A percentile compares a stretch with the other conserved stretches of the same genome.
phyloP scores from a whole-genome alignment of 495 filamentous ascomycete genomes.

The Jackrogersella minutella region DNA sequence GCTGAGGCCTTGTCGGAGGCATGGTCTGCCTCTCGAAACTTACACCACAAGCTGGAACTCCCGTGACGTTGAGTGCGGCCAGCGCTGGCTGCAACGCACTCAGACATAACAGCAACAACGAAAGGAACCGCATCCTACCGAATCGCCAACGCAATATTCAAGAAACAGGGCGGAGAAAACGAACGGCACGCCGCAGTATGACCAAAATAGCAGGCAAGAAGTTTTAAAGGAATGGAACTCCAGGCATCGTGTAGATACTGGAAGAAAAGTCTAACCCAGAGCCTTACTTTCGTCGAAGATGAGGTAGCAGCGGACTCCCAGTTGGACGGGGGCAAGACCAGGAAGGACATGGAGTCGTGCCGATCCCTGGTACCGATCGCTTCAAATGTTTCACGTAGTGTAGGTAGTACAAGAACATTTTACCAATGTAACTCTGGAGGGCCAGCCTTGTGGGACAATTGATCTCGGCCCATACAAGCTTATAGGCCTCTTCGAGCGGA shows the following conservation, averaged over 20 bases:
- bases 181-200: slow-evolving; percentile 30
- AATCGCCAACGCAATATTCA: slow-evolving; percentile 13
- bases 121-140: slow-evolving; percentile 27
- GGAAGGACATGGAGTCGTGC: slow-evolving; percentile 14
- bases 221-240: slow-evolving; percentile 28
- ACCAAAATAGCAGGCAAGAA: neutral
- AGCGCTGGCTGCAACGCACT: slow-evolving; percentile 36
- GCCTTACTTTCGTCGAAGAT: neutral
- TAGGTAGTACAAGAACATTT: slow-evolving; percentile 15
- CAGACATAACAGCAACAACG: slow-evolving; percentile 33
- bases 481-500: slow-evolving; percentile 12
- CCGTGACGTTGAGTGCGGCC: slow-evolving; percentile 30
- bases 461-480: slow-evolving; percentile 13
- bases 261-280: slow-evolving; percentile 1
- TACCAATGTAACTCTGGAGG: slow-evolving; percentile 20
- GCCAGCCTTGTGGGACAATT: slow-evolving; percentile 36
- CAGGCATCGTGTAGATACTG: slow-evolving; percentile 3
- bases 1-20: neutral
- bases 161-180: slow-evolving; percentile 17
- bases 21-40: slow-evolving; percentile 8
- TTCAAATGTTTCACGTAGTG: slow-evolving; percentile 4
- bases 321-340: slow-evolving; percentile 8
- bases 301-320: slow-evolving; percentile 6
- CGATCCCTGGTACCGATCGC: slow-evolving; percentile 19
- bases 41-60: slow-evolving; percentile 34